Evolutionary conservation across 495 filamentous ascomycete genomes (phyloP).

Genomic region (Talaromyces stipitatus): DNA sequence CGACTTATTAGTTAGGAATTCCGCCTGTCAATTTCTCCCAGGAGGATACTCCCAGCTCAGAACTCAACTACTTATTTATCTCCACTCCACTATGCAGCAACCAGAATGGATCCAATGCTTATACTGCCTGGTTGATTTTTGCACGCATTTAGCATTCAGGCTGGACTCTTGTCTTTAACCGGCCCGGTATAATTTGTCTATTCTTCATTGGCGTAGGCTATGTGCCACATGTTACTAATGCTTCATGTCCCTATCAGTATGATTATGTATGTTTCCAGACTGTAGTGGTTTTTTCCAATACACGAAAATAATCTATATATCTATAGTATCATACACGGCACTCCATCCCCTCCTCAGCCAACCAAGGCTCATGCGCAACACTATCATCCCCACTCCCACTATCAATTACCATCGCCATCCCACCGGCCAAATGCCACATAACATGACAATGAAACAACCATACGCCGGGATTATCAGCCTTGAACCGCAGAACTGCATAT

Average conservation of each 20-base stretch:
- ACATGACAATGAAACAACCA: constrained; percentile 59
- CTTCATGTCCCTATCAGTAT: not conserved
- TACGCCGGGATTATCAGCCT: constrained; percentile 56
- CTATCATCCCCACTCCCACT: not conserved
- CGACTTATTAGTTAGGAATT: too few relatives aligned
- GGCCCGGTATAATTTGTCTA: too few relatives aligned
- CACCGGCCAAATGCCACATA: constrained; percentile 52
- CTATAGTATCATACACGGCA: not conserved
- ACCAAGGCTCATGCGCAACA: not conserved
- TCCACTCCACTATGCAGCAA: too few relatives aligned
- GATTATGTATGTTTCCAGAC: not conserved
- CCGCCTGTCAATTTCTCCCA: too few relatives aligned
- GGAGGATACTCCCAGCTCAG: too few relatives aligned
- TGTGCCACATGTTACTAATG: not conserved
- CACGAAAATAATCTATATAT: not conserved
- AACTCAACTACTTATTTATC: too few relatives aligned
- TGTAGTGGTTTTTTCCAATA: not conserved
- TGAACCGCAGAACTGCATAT: constrained; percentile 57
- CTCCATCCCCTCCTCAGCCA: not conserved
- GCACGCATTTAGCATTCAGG: too few relatives aligned
- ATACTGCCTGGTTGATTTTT: too few relatives aligned
- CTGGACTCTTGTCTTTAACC: too few relatives aligned
- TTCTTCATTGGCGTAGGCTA: too few relatives aligned
- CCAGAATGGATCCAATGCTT: too few relatives aligned
- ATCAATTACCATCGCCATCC: constrained; percentile 38